These are phyloP conservation scores for Pseudocercospora musae DNA, from an alignment of 2,329 filamentous ascomycete species.

Conservation along the genomic window DNA sequence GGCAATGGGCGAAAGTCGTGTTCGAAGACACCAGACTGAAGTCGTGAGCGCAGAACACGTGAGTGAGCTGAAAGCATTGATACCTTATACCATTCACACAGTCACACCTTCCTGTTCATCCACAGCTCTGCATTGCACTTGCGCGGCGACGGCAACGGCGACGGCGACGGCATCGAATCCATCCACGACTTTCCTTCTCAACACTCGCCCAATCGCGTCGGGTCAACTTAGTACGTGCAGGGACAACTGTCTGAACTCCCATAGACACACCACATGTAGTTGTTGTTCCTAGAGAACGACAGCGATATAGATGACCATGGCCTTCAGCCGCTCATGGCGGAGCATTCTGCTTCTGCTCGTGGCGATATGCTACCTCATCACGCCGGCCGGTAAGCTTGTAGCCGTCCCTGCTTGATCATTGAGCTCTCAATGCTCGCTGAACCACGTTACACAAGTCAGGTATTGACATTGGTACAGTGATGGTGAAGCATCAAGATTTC, in stretches of 20 bases:
- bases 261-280: not conserved
- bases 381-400: constrained; percentile 58
- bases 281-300: constrained; percentile 9
- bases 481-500: constrained; percentile 94
- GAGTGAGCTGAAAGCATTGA: too few relatives aligned
- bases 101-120: not conserved
- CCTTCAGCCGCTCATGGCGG: constrained; percentile 53
- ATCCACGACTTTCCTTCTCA: constrained; percentile 3
- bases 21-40: not conserved
- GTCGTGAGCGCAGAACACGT: not conserved
- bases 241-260: not conserved
- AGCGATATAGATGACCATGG: constrained; percentile 20
- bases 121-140: not conserved
- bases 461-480: constrained; percentile 49
- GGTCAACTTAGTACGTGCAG: not conserved
- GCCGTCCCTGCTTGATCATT: not conserved
- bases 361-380: constrained; percentile 58
- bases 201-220: not conserved
- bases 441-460: not conserved
- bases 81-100: not conserved
- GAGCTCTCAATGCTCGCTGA: not conserved
- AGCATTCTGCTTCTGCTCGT: constrained; percentile 59
- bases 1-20: not conserved
- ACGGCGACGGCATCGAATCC: not conserved
- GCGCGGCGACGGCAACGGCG: not conserved